Percentiles rank a stretch among this genome's conserved stretches.
Conservation (phyloP, 140 eudicot genomes). For the Senecio squalidus region DNA sequence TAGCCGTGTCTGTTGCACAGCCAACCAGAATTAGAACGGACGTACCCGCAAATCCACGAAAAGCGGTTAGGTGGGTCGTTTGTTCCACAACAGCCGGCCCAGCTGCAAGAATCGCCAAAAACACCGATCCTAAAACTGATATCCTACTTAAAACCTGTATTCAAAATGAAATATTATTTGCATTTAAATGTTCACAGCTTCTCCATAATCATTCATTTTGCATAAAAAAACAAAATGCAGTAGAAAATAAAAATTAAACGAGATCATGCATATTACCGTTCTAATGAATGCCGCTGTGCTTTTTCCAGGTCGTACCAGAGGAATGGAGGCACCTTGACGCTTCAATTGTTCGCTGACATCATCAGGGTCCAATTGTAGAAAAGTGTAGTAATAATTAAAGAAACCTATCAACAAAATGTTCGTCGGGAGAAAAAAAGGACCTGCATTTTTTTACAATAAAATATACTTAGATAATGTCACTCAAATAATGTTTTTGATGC, state of each 20-base stretch:
- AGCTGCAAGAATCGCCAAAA: conserved; percentile 91
- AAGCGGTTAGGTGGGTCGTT: conserved; percentile 88
- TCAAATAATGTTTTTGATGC: too few relatives aligned
- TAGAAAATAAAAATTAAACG: neutral
- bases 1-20: conserved; percentile 93
- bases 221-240: neutral
- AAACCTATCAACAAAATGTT: conserved; percentile 81
- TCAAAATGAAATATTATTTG: conserved; percentile 7
- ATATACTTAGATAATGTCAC: conserved; percentile 11
- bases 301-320: conserved; percentile 98
- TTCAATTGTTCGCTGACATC: conserved; percentile 96
- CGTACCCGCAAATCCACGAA: conserved; percentile 92
- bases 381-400: conserved; percentile 97
- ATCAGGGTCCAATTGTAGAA: conserved; percentile 96
- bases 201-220: neutral
- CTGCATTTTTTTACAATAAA: conserved; percentile 41
- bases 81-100: conserved; percentile 97
- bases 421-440: conserved; percentile 86
- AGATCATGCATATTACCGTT: conserved; percentile 48
- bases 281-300: conserved; percentile 86
- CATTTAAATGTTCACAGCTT: neutral
- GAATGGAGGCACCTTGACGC: conserved; percentile 99
- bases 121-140: conserved; percentile 90
- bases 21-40: conserved; percentile 95
- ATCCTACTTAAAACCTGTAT: conserved; percentile 85